Conservation (phyloP, 2,329 filamentous ascomycete species). For the Pyrenophora tritici-repentis region DNA sequence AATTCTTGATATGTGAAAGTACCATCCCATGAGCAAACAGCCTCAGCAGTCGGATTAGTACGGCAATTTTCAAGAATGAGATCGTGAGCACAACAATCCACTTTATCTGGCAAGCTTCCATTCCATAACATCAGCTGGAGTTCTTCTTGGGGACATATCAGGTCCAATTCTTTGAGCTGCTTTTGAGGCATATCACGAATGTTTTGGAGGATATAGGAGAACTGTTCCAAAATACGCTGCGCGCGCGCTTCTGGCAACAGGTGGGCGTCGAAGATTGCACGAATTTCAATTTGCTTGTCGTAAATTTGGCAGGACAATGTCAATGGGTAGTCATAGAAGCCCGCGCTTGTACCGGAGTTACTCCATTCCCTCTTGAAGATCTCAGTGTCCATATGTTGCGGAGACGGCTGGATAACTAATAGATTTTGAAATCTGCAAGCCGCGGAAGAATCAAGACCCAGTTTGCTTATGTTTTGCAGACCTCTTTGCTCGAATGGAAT, state of each 20-base stretch:
- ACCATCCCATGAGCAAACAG: conserved; percentile 23
- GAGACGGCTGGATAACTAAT: conserved; percentile 61
- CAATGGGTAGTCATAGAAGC: not conserved
- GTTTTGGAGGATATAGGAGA: no score
- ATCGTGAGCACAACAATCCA: no score
- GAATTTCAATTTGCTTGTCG: no score
- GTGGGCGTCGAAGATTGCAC: no score
- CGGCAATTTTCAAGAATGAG: conserved; percentile 5
- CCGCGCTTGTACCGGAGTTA: not conserved
- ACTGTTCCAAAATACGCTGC: no score
- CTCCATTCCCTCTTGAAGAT: not conserved
- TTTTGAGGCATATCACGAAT: no score
- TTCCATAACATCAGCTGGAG: no score
- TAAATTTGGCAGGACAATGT: no score
- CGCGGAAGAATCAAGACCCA: not conserved
- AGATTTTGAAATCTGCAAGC: conserved; percentile 54
- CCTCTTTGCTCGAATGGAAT: conserved; percentile 40
- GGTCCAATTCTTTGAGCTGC: no score
- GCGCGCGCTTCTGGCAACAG: no score
- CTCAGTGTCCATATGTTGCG: not conserved
- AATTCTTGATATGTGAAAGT: conserved; percentile 20
- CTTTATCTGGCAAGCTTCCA: no score
- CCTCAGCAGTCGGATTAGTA: conserved; percentile 15
- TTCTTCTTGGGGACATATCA: no score
- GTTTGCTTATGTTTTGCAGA: conserved; percentile 31